Evolutionary conservation across 1,284 basidiomycete species (phyloP).

Genomic region (Ustilago curta): DNA sequence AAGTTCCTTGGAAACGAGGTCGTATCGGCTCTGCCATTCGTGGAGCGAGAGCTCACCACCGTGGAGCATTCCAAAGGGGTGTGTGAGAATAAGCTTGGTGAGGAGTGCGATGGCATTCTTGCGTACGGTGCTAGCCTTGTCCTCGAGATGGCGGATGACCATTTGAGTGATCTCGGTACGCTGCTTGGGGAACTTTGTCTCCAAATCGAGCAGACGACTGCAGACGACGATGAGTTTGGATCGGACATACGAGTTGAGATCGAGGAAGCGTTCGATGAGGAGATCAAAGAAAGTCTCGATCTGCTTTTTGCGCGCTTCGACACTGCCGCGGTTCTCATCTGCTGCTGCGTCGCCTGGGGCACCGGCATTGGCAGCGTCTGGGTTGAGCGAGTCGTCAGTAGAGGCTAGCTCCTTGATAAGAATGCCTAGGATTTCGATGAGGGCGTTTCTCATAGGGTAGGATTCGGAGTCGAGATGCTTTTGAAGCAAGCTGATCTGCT

Average conservation of each 20-base stretch:
- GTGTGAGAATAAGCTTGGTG: slow-evolving; percentile 82
- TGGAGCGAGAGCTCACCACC: slow-evolving; percentile 82
- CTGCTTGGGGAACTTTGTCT: slow-evolving; percentile 87
- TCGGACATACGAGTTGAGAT: slow-evolving; percentile 90
- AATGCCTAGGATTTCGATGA: slow-evolving; percentile 68
- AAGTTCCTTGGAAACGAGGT: slow-evolving; percentile 73
- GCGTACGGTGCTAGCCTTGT: slow-evolving; percentile 89
- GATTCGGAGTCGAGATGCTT: slow-evolving; percentile 94
- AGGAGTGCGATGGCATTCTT: slow-evolving; percentile 85
- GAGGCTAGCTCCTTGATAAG: slow-evolving; percentile 70
- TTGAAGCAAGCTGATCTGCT: slow-evolving; percentile 87
- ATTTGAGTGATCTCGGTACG: slow-evolving; percentile 81
- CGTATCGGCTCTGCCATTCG: slow-evolving; percentile 80
- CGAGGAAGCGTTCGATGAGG: slow-evolving; percentile 86
- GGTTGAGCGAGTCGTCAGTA: slow-evolving; percentile 57
- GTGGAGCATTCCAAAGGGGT: slow-evolving; percentile 87
- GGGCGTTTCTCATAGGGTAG: slow-evolving; percentile 85
- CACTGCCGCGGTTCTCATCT: slow-evolving; percentile 54
- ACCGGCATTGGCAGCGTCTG: slow-evolving; percentile 20
- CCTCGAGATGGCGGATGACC: slow-evolving; percentile 84
- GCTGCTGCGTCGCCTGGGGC: slow-evolving; percentile 25
- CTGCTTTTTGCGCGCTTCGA: slow-evolving; percentile 80
- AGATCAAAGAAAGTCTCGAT: slow-evolving; percentile 85
- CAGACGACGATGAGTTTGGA: slow-evolving; percentile 85
- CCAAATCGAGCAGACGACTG: slow-evolving; percentile 77